Base-by-base conservation (phyloP, 371 early-diverging fungal genomes). In the Mucor piriformis region DNA sequence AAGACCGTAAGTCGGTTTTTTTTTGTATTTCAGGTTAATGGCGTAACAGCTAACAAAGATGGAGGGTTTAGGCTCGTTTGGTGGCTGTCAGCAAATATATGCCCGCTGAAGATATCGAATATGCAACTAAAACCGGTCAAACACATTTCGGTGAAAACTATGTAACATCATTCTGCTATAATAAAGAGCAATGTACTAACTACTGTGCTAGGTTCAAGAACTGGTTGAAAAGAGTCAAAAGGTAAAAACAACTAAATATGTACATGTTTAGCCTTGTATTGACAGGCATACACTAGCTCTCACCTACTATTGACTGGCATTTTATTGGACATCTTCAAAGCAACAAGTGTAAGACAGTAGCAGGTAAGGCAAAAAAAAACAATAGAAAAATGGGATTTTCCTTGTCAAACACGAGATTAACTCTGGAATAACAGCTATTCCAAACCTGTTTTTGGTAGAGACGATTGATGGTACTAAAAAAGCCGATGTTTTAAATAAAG, bases 141-240 rank as follows among this genome's bases (percentile, higher is more conserved):
- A 84, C 92, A 6, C 95, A 96, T 57, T 97, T 97, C 77, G 97
- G 98, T 57, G 97, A 98, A 63, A 97, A 95, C 69, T 94, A 93
- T 82, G 95, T 95, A 83, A 65, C 10, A n/a, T 49, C 10, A 20
- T 15, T 3, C 10, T 20, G 21, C 6, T 21, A 21, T 43, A 34
- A 20, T 29, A 11, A 11, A 13, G 20, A 21, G 21, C 34, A 15
- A 15, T 12, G 38, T 38, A 38, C 38, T 38, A n/a, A n/a, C n/a
- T n/a, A n/a, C n/a, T n/a, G n/a, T n/a, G n/a, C n/a, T 63, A 93
- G 91, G 87, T 92, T 5, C 96, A 96, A 75, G 97, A 96, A 66
- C 83, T 97, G 11, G 88, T 89, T 10, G 94, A 93, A n/a, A 97
- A 97, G 77, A 91, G 91, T 33, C 69, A 78, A 25, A 63, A 81